Conservation (phyloP, 306 rosid species). For the Citrullus mucosospermus region DNA sequence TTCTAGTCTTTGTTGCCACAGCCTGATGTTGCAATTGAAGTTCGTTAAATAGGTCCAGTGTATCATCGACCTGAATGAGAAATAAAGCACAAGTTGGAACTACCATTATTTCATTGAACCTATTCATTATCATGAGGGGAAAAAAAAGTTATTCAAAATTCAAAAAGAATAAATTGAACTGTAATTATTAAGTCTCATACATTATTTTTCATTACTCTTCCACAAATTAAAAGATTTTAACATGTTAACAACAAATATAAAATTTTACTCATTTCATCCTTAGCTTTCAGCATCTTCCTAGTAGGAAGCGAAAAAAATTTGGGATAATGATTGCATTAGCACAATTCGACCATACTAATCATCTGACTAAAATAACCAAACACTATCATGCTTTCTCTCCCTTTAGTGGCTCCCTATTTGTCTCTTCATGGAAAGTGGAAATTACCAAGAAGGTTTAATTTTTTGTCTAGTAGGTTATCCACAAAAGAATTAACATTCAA, state of each 20-base stretch:
- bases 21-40: conserved; percentile 91
- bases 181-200: neutral
- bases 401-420: too few species aligned
- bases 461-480: too few species aligned
- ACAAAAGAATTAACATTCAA: too few species aligned
- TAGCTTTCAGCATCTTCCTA: neutral
- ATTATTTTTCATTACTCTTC: neutral
- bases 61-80: conserved; percentile 69
- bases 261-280: neutral
- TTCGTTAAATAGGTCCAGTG: conserved; percentile 66
- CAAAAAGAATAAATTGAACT: neutral
- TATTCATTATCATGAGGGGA: neutral
- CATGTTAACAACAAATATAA: neutral
- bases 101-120: neutral
- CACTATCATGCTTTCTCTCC: neutral
- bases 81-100: neutral
- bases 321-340: neutral
- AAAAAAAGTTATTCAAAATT: neutral
- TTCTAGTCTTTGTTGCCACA: conserved; percentile 91
- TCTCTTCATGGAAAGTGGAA: too few species aligned
- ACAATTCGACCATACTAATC: neutral
- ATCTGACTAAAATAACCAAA: neutral
- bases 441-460: too few species aligned
- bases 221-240: neutral
- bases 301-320: neutral